Percentiles rank a stretch among this genome's conserved stretches.
phyloP scores from a whole-genome alignment of 2,329 filamentous ascomycete species.

The Cladosporium austrohemisphaericum region DNA sequence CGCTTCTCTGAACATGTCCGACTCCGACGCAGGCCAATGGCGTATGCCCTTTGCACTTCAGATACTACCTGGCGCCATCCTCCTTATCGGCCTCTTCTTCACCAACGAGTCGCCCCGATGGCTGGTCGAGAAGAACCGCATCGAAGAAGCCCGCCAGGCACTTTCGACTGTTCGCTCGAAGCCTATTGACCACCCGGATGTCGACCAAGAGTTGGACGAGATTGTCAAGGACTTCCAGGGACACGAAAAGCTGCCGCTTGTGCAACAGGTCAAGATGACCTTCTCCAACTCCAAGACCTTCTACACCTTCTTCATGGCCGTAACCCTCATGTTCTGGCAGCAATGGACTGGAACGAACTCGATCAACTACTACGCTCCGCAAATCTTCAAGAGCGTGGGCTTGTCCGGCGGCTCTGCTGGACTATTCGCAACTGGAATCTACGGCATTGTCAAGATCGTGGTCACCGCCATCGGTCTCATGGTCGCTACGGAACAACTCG shows the following conservation, averaged over 20 bases:
- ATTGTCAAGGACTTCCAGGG: constrained; percentile 44
- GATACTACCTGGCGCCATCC: constrained; percentile 49
- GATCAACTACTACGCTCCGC: constrained; percentile 44
- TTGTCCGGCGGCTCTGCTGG: constrained; percentile 37
- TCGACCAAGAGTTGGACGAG: constrained; percentile 41
- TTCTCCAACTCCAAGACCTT: constrained; percentile 38
- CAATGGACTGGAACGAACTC: constrained; percentile 20
- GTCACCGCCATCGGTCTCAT: constrained; percentile 43
- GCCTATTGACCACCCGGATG: constrained; percentile 33
- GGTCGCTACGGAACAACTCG: constrained; percentile 44
- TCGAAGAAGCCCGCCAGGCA: constrained; percentile 42
- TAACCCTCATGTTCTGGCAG: constrained; percentile 45
- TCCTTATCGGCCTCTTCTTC: constrained; percentile 49
- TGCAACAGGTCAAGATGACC: constrained; percentile 37
- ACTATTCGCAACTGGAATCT: constrained; percentile 46
- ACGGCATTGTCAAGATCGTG: constrained; percentile 46
- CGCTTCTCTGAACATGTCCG: constrained; percentile 43
- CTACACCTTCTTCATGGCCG: constrained; percentile 40
- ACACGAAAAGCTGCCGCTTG: constrained; percentile 40
- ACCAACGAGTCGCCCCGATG: constrained; percentile 52
- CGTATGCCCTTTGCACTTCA: constrained; percentile 52
- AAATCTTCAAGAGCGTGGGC: constrained; percentile 44
- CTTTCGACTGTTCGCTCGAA: constrained; percentile 39
- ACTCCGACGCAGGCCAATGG: constrained; percentile 48
- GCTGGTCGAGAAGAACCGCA: constrained; percentile 51